Base-by-base conservation (phyloP, 768 basidiomycete genomes). In the Suillus luteus region DNA sequence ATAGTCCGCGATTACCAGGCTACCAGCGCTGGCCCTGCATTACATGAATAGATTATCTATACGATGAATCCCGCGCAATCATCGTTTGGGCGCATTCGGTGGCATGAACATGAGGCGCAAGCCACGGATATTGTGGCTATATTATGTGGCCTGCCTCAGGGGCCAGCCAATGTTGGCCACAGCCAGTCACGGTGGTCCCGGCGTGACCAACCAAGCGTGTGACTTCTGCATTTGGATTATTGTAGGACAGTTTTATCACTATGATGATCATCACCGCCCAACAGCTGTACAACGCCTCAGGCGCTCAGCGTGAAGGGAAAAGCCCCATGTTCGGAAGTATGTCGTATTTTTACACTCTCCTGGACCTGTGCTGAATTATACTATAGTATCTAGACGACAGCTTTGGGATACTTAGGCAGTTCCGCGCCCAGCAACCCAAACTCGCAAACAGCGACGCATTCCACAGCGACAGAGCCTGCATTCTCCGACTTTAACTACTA, bases 401-500 rank as follows among this genome's bases (percentile, higher is more conserved):
- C 24, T 24, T 61, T 7, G 27, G n/a, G 33, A 48, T 46, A 22
- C 37, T 38, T 35, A 35, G 37, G 62, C 27, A 61, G 54, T 41
- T 41, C 37, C 10, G 37, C 14, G 12, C 9, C 49, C 19, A 31
- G 63, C 66, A 19, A 69, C 68, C 2, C 74, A n/a, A 58, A 65
- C 57, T 24, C 71, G 65, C 43, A 12, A 65, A 27, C 14, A 37
- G 58, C 65, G 33, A 35, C 33, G 33, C 33, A 48, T 24, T 37
- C 52, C 41, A 31, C 31, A 1, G 31, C 31, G 31, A 44, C 61
- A 48, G 67, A 68, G 19, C 15, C 49, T 27, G 75, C 22, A 10
- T 63, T 72, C 71, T 14, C 70, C 71, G 1, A 68, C 72, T 35
- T 77, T 76, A 48, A 66, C 69, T 0, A 77, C 75, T 44, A 68